These are phyloP conservation scores for Citrus glauca DNA, from an alignment of 345 rosid genomes.

Conservation along the genomic window DNA sequence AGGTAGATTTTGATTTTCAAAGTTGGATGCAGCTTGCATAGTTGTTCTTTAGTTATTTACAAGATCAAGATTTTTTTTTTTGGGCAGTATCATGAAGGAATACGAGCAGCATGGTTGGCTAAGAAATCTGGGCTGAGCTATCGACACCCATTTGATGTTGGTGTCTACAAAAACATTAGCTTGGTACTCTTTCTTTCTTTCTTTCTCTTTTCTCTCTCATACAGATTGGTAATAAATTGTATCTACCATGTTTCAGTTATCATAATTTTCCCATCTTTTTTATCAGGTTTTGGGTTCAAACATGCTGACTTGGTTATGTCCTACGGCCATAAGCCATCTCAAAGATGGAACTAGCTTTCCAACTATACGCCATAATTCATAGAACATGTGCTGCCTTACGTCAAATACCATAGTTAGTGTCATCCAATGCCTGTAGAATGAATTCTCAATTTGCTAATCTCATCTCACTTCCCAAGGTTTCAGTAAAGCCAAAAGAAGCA, in stretches of 20 bases:
- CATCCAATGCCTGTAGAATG: neutral
- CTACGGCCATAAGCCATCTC: constrained; percentile 55
- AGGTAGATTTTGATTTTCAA: constrained; percentile 35
- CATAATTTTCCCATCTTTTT: constrained; percentile 11
- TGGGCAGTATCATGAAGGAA: constrained; percentile 61
- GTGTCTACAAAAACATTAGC: constrained; percentile 58
- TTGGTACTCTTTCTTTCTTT: constrained; percentile 35
- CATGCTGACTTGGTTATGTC: constrained; percentile 77
- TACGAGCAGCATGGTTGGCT: constrained; percentile 72
- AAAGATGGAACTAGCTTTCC: constrained; percentile 63
- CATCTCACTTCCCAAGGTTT: neutral
- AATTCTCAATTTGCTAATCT: neutral
- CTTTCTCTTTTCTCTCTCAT: neutral
- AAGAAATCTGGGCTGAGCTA: constrained; percentile 79
- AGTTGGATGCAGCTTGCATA: neutral
- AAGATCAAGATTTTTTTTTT: constrained; percentile 6
- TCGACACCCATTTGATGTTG: constrained; percentile 56
- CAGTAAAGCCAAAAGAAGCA: neutral
- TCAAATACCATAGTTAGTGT: neutral
- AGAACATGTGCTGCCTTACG: neutral
- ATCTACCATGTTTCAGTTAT: neutral
- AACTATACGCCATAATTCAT: constrained; percentile 40
- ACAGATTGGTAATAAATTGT: neutral
- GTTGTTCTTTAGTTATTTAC: constrained; percentile 10
- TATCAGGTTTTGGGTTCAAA: constrained; percentile 75